Evolutionary conservation across 2,329 filamentous ascomycete genomes (phyloP).

Genomic region (Epichloe festucae): DNA sequence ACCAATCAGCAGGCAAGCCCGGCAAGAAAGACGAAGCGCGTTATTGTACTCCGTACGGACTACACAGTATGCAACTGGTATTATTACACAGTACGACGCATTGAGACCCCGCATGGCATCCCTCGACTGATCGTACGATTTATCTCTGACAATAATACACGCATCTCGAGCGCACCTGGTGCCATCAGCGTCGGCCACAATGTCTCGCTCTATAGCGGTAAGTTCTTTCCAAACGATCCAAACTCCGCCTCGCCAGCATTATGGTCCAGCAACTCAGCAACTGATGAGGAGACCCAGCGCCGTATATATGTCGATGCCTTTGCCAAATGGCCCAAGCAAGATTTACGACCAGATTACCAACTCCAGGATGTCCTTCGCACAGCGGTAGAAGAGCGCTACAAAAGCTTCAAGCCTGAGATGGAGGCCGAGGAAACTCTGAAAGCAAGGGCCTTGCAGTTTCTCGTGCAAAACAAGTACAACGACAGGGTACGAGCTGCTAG

Average conservation of each 20-base stretch:
- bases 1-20: too few species aligned
- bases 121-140: too few species aligned
- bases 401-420: conserved; percentile 17
- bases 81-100: too few species aligned
- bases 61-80: too few species aligned
- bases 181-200: conserved; percentile 7
- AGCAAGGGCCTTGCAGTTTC: conserved; percentile 44
- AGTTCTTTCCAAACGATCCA: not conserved
- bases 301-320: conserved; percentile 26
- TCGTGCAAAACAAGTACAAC: conserved; percentile 47
- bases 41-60: too few species aligned
- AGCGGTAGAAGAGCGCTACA: conserved; percentile 22
- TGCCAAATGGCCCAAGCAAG: conserved; percentile 50
- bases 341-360: conserved; percentile 48
- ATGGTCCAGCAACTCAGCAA: too few species aligned
- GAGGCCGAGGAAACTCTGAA: conserved; percentile 41
- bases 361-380: conserved; percentile 41
- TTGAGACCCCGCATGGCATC: too few species aligned
- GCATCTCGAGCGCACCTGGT: not conserved
- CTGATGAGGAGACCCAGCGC: conserved; percentile 13
- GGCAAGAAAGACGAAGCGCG: too few species aligned
- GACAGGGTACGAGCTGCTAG: conserved; percentile 33
- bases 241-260: too few species aligned
- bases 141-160: not conserved
- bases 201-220: conserved; percentile 23